Percentiles rank a stretch among this genome's conserved stretches.
Evolutionary conservation across 2,329 filamentous ascomycete genomes (phyloP).

Genomic region (Epichloe gansuensis): DNA sequence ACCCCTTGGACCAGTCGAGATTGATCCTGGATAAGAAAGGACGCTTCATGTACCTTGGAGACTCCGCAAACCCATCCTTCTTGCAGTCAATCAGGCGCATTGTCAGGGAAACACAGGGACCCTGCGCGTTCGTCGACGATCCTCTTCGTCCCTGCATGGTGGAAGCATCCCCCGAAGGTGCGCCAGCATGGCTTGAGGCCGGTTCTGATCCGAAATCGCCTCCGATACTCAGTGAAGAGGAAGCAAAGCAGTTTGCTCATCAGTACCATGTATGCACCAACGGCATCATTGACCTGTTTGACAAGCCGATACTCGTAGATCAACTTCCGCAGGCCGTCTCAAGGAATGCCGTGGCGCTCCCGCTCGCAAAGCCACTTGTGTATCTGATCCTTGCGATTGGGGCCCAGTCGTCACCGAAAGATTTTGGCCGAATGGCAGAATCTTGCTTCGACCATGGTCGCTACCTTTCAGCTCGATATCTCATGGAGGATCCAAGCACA

Average conservation of each 20-base stretch:
- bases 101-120: slow-evolving; percentile 11
- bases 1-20: slow-evolving; percentile 5
- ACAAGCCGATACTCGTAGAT: slow-evolving; percentile 15
- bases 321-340: slow-evolving; percentile 9
- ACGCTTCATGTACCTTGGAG: slow-evolving; percentile 6
- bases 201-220: not conserved
- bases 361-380: slow-evolving; percentile 23
- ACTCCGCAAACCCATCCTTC: slow-evolving; percentile 11
- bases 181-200: slow-evolving; percentile 10
- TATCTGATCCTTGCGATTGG: slow-evolving; percentile 15
- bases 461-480: slow-evolving; percentile 12
- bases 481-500: slow-evolving; percentile 38
- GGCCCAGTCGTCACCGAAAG: slow-evolving; percentile 17
- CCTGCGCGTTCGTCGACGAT: slow-evolving; percentile 16
- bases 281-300: slow-evolving; percentile 21
- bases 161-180: slow-evolving; percentile 13
- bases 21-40: slow-evolving; percentile 5
- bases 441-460: slow-evolving; percentile 17
- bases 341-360: slow-evolving; percentile 3
- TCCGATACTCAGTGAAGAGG: slow-evolving; percentile 1
- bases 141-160: slow-evolving; percentile 16
- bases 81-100: slow-evolving; percentile 15
- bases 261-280: slow-evolving; percentile 13
- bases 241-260: slow-evolving; percentile 2
- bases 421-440: slow-evolving; percentile 15